Evolutionary conservation across 352 stramenopile species (phyloP).

Genomic region (Phytophthora cryptogea): DNA sequence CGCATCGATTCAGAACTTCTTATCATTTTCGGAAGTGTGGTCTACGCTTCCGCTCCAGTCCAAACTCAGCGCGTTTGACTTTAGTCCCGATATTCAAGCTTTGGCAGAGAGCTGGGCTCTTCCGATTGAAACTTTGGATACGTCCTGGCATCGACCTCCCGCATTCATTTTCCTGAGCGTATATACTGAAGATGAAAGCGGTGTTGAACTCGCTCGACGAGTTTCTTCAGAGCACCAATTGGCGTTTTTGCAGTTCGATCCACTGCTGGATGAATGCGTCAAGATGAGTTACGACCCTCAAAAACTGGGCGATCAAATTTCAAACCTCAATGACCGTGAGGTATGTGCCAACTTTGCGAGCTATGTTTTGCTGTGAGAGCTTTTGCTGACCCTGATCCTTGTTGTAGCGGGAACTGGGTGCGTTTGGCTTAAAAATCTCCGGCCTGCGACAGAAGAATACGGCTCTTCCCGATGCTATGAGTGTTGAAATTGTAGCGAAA

Average conservation of each 20-base stretch:
- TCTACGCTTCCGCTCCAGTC: constrained; percentile 27
- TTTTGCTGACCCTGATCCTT: constrained; percentile 4
- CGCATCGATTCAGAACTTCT: constrained; percentile 30
- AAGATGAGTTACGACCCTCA: constrained; percentile 53
- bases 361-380: neutral
- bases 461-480: constrained; percentile 43
- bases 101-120: constrained; percentile 14
- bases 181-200: constrained; percentile 36
- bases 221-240: constrained; percentile 47
- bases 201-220: constrained; percentile 22
- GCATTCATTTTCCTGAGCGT: constrained; percentile 34
- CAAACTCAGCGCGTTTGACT: constrained; percentile 13
- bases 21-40: constrained; percentile 34
- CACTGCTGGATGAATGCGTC: constrained; percentile 58
- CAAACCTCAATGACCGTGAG: constrained; percentile 47
- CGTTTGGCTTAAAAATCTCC: constrained; percentile 50
- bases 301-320: constrained; percentile 46
- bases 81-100: constrained; percentile 21
- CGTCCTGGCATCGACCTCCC: constrained; percentile 19
- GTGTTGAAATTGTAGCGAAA: constrained; percentile 55
- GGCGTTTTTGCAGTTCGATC: constrained; percentile 42
- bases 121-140: constrained; percentile 20
- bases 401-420: constrained; percentile 52
- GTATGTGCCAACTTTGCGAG: constrained; percentile 27
- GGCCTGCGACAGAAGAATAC: constrained; percentile 53